These are phyloP conservation scores for Penstemon newberryi DNA, from an alignment of 257 asterid genomes.

Conservation along the genomic window DNA sequence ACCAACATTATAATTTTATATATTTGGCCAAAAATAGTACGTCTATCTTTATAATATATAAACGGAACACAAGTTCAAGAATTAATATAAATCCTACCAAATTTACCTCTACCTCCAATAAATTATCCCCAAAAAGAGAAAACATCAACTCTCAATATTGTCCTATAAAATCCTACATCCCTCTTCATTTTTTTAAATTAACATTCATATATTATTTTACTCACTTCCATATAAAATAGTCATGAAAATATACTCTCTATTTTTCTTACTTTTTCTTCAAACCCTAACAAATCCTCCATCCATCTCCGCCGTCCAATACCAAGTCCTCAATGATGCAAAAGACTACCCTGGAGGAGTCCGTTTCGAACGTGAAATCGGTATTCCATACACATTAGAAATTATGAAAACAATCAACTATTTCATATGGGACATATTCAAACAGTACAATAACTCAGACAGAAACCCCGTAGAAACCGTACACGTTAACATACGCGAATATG, in stretches of 20 bases:
- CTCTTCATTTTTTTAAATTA: no score
- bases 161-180: no score
- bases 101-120: no score
- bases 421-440: conserved; percentile 40
- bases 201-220: no score
- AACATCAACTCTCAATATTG: no score
- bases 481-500: conserved; percentile 25
- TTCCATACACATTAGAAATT: conserved; percentile 29
- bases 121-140: no score
- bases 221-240: no score
- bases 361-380: conserved; percentile 38
- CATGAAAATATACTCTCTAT: conserved; percentile 22
- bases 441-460: conserved; percentile 11
- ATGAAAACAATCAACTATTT: conserved; percentile 33
- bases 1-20: no score
- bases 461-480: conserved; percentile 24
- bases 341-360: conserved; percentile 35
- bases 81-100: no score
- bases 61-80: no score
- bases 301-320: conserved; percentile 32
- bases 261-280: conserved; percentile 6
- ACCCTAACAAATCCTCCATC: conserved; percentile 12
- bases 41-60: no score
- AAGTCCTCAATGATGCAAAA: conserved; percentile 28
- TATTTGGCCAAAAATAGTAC: no score